Conservation (phyloP, 345 rosid genomes). For the Durio zibethinus region DNA sequence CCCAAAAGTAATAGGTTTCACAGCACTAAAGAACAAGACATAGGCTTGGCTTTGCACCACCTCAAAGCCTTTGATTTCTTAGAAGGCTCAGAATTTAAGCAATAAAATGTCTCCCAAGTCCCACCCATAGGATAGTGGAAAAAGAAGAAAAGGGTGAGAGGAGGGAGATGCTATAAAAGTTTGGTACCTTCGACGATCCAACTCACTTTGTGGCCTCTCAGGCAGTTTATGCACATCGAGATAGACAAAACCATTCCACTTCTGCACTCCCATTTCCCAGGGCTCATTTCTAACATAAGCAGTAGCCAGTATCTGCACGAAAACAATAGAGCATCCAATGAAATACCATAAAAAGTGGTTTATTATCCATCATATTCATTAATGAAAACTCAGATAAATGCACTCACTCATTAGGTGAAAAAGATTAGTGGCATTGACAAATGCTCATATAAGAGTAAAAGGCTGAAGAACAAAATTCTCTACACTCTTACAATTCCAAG, state of each 20-base stretch:
- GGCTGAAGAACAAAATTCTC: neutral
- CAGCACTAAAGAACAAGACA: neutral
- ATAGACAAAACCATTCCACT: slow-evolving; percentile 89
- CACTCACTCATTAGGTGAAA: neutral
- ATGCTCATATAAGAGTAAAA: neutral
- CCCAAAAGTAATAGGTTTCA: neutral
- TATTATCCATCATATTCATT: neutral
- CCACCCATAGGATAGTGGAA: neutral
- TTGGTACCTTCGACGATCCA: slow-evolving; percentile 80
- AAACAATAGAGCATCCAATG: slow-evolving; percentile 14
- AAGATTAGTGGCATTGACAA: neutral
- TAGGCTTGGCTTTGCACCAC: neutral
- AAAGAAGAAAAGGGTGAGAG: neutral
- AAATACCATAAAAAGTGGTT: neutral
- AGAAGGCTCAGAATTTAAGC: neutral
- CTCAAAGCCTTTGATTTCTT: slow-evolving; percentile 3
- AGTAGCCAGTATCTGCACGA: slow-evolving; percentile 71
- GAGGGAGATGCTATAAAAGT: neutral
- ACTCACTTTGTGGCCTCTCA: slow-evolving; percentile 74
- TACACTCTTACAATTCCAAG: neutral
- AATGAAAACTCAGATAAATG: neutral
- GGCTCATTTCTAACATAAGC: slow-evolving; percentile 82
- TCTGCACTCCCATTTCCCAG: slow-evolving; percentile 99
- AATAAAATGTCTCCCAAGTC: neutral
- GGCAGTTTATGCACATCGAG: slow-evolving; percentile 94